Base-by-base conservation (phyloP, 768 basidiomycete species). In the Dioszegia aurantiaca region DNA sequence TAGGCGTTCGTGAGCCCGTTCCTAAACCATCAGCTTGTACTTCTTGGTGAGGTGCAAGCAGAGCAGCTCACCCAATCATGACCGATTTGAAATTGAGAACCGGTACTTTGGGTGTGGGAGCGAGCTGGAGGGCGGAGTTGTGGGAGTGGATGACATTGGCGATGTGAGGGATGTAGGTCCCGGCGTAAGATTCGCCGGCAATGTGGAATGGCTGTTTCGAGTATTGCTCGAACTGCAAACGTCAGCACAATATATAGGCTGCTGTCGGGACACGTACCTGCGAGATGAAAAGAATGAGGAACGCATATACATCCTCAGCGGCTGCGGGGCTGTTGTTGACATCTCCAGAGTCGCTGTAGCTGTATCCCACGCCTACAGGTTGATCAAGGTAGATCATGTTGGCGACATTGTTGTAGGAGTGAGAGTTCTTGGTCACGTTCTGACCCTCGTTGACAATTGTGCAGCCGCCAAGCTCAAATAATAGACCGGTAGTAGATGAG, bases 391-490 rank as follows among this genome's bases (percentile, higher is more conserved):
- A 77, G 27, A 78, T 55, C 10, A 79, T 67, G 61, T 89, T 89
- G 46, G 87, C 85, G 62, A 86, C 78, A 39, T 80, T 81, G 67
- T 86, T 99, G 94, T 94, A 99, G 64, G 86, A 86, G 80, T 88
- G 73, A 5, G 84, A 82, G 78, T 99, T 97, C 71, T 66, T 59
- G 11, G 73, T 75, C 21, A 70, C 68, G 41, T 73, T 73, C 59
- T 79, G 78, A 31, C 90, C 90, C 0, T 85, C 80, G 41, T 89
- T 78, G 17, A 82, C 78, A 60, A 97, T 81, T 28, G 77, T 78
- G 77, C 94, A 97, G 0, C 94, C 92, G 0, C 94, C 94, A 21
- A 94, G 85, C 72, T 97, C 68, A 65, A 94, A 90, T 16, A 98
- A 80, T 23, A 95, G 82, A 10, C 93, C 93, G 0, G 89, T 87